Base-by-base conservation (phyloP, 371 early-diverging fungal species). In the Rhizopus stolonifer region DNA sequence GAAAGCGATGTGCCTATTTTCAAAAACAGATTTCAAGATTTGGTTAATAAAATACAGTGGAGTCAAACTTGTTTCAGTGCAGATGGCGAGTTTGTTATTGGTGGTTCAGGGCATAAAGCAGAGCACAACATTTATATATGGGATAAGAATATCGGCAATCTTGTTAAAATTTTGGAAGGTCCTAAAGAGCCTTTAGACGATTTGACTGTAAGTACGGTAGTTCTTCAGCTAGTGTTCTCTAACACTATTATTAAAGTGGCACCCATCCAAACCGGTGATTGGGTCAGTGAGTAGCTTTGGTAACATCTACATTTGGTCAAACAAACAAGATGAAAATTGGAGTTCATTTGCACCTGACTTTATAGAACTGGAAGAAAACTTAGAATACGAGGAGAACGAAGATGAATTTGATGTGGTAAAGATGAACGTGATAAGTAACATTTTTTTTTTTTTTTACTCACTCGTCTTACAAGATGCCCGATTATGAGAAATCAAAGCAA, bases 281-380 rank as follows among this genome's bases (percentile, higher is more conserved):
- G 90, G 84, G 1, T 91, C 95, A 0, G 85, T 94, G 1, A 87
- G 95, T 23, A 79, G 79, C 10, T 87, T 81, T 60, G 94, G 94
- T 10, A 81, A 77, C 14, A 83, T 96, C 14, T 88, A 91, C 58
- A 74, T 95, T 19, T 97, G 97, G 97, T 82, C 88, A n/a, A 83
- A 85, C 4, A 83, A 81, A 21, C 84, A 85, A 25, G 84, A 84
- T 55, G 91, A 93, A 46, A 89, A 90, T 58, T 97, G 94, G 91
- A 90, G 90, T 43, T 93, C 94, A 14, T 91, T 94, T 78, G 94
- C 92, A 14, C 95, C 94, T 9, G 91, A 89, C 46, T 96, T 95
- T 58, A 82, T 77, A 29, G 94, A 95, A 52, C 59, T 96, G 13
- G 93, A 95, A 26, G 93, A 93, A 53, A 95, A 96, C 61, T 68